Evolutionary conservation across 1,284 basidiomycete genomes (phyloP).

Genomic region (Cystobasidium slooffiae): DNA sequence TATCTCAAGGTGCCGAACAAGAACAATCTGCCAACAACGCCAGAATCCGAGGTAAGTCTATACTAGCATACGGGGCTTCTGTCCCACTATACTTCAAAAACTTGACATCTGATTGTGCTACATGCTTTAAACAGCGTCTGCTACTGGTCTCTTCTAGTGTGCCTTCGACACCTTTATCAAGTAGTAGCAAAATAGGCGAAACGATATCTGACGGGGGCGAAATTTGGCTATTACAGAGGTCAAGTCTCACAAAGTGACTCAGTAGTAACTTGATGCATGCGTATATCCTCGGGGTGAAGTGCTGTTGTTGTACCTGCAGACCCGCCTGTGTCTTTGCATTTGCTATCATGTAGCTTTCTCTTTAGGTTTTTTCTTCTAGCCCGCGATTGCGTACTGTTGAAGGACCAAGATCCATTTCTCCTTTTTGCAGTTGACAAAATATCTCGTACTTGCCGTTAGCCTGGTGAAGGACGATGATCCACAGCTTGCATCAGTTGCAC

Average conservation of each 20-base stretch:
- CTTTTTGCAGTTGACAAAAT: too few relatives aligned
- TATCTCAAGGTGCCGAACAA: constrained; percentile 9
- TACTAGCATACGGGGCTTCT: neutral
- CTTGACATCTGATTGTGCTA: neutral
- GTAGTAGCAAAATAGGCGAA: constrained; percentile 7
- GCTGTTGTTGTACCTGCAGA: neutral
- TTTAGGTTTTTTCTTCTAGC: too few relatives aligned
- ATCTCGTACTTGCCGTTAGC: too few relatives aligned
- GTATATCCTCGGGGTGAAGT: neutral
- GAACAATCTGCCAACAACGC: constrained; percentile 31
- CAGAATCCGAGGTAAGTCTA: constrained; percentile 23
- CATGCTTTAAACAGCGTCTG: neutral
- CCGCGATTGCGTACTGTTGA: too few relatives aligned
- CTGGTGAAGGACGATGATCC: too few relatives aligned
- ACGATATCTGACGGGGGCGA: constrained; percentile 27
- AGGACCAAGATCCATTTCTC: too few relatives aligned
- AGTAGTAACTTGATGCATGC: neutral
- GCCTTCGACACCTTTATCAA: neutral
- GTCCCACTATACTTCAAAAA: neutral
- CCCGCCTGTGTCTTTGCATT: too few relatives aligned
- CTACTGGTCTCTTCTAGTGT: neutral
- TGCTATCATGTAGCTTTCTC: too few relatives aligned
- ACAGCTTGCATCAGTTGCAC: too few relatives aligned
- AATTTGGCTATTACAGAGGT: neutral
- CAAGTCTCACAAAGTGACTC: neutral